Conservation (phyloP, 2,329 filamentous ascomycete genomes). For the Chrysosphaeria jannelii region DNA sequence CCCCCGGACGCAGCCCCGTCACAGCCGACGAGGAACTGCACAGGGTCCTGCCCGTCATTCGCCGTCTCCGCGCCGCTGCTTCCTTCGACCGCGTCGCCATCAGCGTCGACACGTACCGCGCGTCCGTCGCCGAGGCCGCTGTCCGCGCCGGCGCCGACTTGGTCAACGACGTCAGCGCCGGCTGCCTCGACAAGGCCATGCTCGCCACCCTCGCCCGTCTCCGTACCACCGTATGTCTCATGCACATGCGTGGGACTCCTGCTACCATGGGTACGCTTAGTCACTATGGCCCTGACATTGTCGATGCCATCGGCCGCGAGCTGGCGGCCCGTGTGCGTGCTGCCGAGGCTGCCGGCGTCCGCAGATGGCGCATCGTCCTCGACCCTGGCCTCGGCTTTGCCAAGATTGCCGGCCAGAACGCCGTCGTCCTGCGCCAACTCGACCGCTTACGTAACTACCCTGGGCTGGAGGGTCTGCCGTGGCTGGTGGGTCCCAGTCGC, state of each 20-base stretch:
- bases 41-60: constrained; percentile 54
- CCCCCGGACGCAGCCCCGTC: constrained; percentile 42
- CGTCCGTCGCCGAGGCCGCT: constrained; percentile 48
- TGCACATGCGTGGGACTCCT: constrained; percentile 83
- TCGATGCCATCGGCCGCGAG: constrained; percentile 34
- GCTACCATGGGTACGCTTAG: constrained; percentile 46
- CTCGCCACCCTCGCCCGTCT: constrained; percentile 47
- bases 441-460: constrained; percentile 31
- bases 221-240: constrained; percentile 51
- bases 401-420: constrained; percentile 53
- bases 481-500: constrained; percentile 67
- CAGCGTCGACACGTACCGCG: constrained; percentile 80
- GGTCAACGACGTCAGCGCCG: constrained; percentile 81
- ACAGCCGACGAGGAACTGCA: constrained; percentile 40
- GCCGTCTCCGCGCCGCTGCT: constrained; percentile 27
- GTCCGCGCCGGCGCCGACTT: constrained; percentile 61
- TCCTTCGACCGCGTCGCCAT: constrained; percentile 21
- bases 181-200: constrained; percentile 52
- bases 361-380: constrained; percentile 79
- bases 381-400: constrained; percentile 90
- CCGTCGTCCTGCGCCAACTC: constrained; percentile 43
- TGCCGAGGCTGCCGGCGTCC: constrained; percentile 53
- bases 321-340: constrained; percentile 37
- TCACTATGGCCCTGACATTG: constrained; percentile 24
- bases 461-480: constrained; percentile 41